A percentile compares a stretch with the other conserved stretches of the same genome.
Conservation (phyloP, 208 protist species). For the Naegleria fowleri region DNA sequence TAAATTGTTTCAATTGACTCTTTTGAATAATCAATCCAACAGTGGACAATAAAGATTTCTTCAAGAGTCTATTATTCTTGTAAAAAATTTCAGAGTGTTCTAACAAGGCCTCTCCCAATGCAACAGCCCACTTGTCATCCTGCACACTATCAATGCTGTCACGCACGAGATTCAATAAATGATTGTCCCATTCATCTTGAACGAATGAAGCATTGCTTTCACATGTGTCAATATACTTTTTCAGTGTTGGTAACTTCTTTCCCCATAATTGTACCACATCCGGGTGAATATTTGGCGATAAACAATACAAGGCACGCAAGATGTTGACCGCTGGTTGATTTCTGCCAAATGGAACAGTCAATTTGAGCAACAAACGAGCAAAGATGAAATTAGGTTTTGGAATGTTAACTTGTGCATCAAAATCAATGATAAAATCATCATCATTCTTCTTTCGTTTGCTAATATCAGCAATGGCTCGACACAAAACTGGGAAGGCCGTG, state of each 20-base stretch:
- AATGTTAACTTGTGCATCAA: not conserved
- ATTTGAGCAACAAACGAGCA: not conserved
- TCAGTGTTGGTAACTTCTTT: slow-evolving; percentile 1
- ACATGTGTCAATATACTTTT: not conserved
- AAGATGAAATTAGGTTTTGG: slow-evolving; percentile 13
- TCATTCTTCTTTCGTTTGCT: slow-evolving; percentile 22
- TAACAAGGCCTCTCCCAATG: not conserved
- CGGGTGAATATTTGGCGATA: not conserved
- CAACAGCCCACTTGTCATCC: slow-evolving; percentile 6
- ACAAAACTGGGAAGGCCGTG: not conserved
- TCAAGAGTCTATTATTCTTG: not conserved
- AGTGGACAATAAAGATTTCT: not conserved
- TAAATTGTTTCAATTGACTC: not conserved
- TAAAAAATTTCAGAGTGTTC: not conserved
- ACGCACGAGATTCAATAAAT: not conserved
- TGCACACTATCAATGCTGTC: not conserved
- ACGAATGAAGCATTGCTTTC: not conserved
- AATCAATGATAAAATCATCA: slow-evolving; percentile 30
- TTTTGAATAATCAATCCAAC: slow-evolving; percentile 22
- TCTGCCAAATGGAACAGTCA: not conserved
- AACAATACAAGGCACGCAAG: not conserved
- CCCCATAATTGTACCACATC: not conserved
- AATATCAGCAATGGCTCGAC: not conserved
- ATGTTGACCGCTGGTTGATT: not conserved
- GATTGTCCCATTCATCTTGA: slow-evolving; percentile 25